Conservation (phyloP, 805 yeast species). For the Suhomyces xylopsoci region DNA sequence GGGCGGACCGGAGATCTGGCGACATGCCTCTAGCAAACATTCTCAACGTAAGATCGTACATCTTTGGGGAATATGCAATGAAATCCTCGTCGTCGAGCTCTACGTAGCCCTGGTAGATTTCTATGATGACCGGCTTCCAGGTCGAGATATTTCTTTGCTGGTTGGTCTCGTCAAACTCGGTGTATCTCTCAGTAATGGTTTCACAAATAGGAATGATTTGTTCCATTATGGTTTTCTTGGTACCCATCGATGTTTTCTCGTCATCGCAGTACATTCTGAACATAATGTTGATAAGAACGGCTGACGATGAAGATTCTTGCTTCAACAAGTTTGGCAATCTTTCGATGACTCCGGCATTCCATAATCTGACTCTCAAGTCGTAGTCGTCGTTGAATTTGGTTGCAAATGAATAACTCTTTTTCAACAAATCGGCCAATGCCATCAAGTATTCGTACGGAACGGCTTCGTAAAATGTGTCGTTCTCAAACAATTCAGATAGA, state of each 20-base stretch:
- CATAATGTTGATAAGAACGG: conserved; percentile 77
- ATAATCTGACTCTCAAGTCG: conserved; percentile 79
- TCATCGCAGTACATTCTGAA: conserved; percentile 75
- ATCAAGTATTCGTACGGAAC: conserved; percentile 68
- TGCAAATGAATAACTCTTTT: conserved; percentile 76
- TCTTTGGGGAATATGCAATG: conserved; percentile 50
- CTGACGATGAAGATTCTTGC: conserved; percentile 89
- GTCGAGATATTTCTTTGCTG: conserved; percentile 76
- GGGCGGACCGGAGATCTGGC: conserved; percentile 57
- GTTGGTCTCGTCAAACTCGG: conserved; percentile 71
- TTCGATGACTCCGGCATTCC: conserved; percentile 90
- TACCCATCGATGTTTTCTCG: conserved; percentile 45
- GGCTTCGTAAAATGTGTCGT: conserved; percentile 60
- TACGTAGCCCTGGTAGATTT: conserved; percentile 76
- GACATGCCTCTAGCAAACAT: conserved; percentile 61
- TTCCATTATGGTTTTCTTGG: conserved; percentile 47
- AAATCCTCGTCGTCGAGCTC: conserved; percentile 77
- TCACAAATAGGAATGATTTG: conserved; percentile 67
- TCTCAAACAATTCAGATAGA: conserved; percentile 73
- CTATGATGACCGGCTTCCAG: conserved; percentile 91
- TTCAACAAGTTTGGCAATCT: conserved; percentile 86
- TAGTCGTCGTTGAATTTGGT: conserved; percentile 84
- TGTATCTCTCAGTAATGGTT: conserved; percentile 65
- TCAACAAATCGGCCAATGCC: conserved; percentile 56
- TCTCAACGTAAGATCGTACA: conserved; percentile 57